Evolutionary conservation across 2,329 filamentous ascomycete genomes (phyloP), one percentile per base, ranked within the genome.

Genomic region (Hypoxylon sp.): DNA sequence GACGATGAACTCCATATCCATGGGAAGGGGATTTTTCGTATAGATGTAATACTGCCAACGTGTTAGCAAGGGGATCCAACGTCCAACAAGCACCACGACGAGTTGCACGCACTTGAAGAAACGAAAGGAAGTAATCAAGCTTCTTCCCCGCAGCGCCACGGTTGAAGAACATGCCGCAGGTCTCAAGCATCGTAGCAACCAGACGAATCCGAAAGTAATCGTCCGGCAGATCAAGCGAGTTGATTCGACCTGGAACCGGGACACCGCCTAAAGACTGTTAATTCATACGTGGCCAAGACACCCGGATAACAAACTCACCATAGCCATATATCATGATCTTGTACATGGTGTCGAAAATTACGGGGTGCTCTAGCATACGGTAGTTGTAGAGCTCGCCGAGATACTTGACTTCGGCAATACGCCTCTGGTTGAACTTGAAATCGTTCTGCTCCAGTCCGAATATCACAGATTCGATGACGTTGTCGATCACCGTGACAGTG

Each of bases 331-430:
- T 96, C 72, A 97, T 83, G 67, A 99, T 90, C 70, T 92, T 92
- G 79, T 97, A 99, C 75, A 99, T 83, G 1, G 89, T 91, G 70
- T 99, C 95, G 69, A 99, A 99, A 48, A 99, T 89, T 20, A 98
- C 90, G 0, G 91, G 90, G 38, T 96, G 95, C 74, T 99, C 95
- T 31, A 99, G 84, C 85, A 99, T 91, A 55, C 95, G 90, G 73
- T 98, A 99, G 70, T 97, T 97, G 78, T 99, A 99, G 8, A 99
- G 84, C 75, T 99, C 95, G 18, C 91, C 93, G 4, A 99, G 81
- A 72, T 97, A 99, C 73, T 97, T 98, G 70, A 97, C 91, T 74
- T 98, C 94, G 2, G 96, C 91, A 61, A 99, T 88, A 18, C 95
- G 89, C 58, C 93, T 89, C 75, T 99, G 95, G 72, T 96, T 97